phyloP scores from a whole-genome alignment of 352 stramenopile species.

The Blastocystis sp. region DNA sequence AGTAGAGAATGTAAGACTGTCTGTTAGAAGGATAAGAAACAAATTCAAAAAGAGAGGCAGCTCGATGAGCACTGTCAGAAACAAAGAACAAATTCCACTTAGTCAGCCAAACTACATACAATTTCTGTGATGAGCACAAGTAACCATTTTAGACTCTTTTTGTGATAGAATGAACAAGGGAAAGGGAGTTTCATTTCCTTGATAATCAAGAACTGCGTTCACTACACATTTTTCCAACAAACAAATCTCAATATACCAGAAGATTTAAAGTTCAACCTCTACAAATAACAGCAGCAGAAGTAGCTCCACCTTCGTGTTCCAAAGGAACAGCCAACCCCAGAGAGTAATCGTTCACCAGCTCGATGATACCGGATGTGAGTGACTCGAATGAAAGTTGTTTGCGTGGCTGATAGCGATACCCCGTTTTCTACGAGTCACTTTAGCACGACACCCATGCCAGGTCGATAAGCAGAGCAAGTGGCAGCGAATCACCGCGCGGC shows the following conservation, averaged over 20 bases:
- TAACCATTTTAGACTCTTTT: constrained; percentile 56
- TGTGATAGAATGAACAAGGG: not conserved
- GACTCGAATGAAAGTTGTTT: not conserved
- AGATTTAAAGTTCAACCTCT: constrained; percentile 8
- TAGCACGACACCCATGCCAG: not conserved
- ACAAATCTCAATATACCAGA: not conserved
- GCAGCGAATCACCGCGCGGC: not conserved
- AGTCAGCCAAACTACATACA: not conserved
- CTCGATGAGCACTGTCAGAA: not conserved
- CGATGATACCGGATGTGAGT: not conserved
- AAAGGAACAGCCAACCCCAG: constrained; percentile 22
- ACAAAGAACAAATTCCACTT: not conserved
- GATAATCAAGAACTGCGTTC: not conserved
- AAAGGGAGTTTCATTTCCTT: not conserved
- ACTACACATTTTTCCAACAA: not conserved
- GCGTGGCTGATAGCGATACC: constrained; percentile 19
- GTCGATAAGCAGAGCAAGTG: constrained; percentile 9
- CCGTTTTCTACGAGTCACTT: not conserved
- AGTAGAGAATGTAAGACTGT: constrained; percentile 43
- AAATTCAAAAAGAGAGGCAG: not conserved
- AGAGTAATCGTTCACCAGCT: constrained; percentile 41
- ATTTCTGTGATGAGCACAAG: constrained; percentile 60
- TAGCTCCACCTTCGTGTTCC: not conserved
- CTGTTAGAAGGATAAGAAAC: not conserved
- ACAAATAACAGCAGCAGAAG: not conserved